Percentiles rank a stretch among this genome's conserved stretches.
Evolutionary conservation across 1,284 basidiomycete genomes (phyloP).

Genomic region (Apiotrichum akiyoshidainum): DNA sequence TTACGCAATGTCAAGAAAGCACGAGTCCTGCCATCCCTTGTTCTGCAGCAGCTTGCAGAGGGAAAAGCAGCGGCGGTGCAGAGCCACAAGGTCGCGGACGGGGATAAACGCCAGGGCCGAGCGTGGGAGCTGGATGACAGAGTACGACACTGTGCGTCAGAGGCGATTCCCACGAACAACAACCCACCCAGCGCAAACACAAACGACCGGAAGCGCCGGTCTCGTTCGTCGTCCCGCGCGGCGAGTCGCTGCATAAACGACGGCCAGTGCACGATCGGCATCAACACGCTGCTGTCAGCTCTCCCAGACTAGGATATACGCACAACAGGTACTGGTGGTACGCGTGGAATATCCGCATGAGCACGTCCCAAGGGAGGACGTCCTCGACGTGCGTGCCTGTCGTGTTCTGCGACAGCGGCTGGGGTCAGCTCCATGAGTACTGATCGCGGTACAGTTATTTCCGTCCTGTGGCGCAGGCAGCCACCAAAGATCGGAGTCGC

Average conservation of each 20-base stretch:
- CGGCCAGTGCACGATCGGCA: conserved; percentile 37
- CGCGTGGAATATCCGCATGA: conserved; percentile 27
- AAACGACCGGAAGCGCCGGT: conserved; percentile 26
- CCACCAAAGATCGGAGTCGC: too few species aligned
- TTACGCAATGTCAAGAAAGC: conserved; percentile 19
- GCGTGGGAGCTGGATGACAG: conserved; percentile 35
- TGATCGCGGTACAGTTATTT: too few species aligned
- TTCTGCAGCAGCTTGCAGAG: conserved; percentile 22
- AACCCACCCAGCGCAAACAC: conserved; percentile 27
- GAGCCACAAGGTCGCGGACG: conserved; percentile 22
- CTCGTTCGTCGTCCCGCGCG: conserved; percentile 27
- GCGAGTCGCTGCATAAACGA: conserved; percentile 33
- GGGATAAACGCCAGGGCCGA: conserved; percentile 25
- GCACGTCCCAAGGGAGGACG: conserved; percentile 23
- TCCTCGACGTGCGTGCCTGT: conserved; percentile 21
- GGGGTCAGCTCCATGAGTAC: neutral
- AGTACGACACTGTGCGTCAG: conserved; percentile 27
- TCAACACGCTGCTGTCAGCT: conserved; percentile 19
- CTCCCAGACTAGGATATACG: conserved; percentile 2
- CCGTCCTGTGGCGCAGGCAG: too few species aligned
- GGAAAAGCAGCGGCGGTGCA: conserved; percentile 29
- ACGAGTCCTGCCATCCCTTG: conserved; percentile 16
- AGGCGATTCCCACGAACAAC: neutral
- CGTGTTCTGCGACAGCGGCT: neutral
- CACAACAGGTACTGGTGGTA: conserved; percentile 35